Evolutionary conservation across 2,329 filamentous ascomycete genomes (phyloP).

Genomic region (Arthrobotrys entomopaga): DNA sequence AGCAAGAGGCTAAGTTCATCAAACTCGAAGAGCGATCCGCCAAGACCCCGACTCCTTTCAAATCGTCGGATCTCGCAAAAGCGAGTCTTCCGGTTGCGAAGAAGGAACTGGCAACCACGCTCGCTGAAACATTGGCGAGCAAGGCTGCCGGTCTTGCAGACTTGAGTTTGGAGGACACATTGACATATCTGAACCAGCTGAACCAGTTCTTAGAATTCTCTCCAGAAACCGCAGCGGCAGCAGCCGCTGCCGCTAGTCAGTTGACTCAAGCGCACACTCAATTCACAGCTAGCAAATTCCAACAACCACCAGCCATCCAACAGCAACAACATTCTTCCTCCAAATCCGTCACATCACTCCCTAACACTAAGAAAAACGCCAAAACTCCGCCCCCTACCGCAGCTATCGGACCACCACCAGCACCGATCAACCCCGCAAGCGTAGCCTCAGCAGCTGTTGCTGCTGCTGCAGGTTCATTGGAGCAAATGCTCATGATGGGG

Average conservation of each 20-base stretch:
- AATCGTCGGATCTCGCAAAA: slow-evolving; percentile 34
- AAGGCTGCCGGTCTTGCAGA: slow-evolving; percentile 48
- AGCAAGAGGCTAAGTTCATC: slow-evolving; percentile 77
- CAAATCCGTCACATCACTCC: not conserved
- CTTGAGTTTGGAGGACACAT: slow-evolving; percentile 49
- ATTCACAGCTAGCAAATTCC: slow-evolving; percentile 28
- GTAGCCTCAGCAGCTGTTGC: slow-evolving; percentile 53
- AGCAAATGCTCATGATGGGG: slow-evolving; percentile 51
- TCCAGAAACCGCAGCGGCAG: slow-evolving; percentile 43
- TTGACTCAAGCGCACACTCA: slow-evolving; percentile 42
- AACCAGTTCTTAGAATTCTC: slow-evolving; percentile 54
- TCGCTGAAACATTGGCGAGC: slow-evolving; percentile 40
- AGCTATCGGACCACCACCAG: slow-evolving; percentile 24
- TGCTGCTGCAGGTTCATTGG: slow-evolving; percentile 43
- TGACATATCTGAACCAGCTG: slow-evolving; percentile 49
- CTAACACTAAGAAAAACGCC: slow-evolving; percentile 10
- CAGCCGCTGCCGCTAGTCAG: slow-evolving; percentile 42
- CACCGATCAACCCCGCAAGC: slow-evolving; percentile 47
- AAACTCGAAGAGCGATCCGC: slow-evolving; percentile 70
- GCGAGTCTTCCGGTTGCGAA: slow-evolving; percentile 35
- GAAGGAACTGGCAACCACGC: slow-evolving; percentile 41
- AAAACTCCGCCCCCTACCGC: slow-evolving; percentile 34
- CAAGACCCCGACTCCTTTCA: slow-evolving; percentile 38
- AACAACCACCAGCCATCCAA: slow-evolving; percentile 37
- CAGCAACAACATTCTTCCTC: slow-evolving; percentile 19